phyloP scores from a whole-genome alignment of 129 eudicot genomes.

The Dittrichia graveolens region DNA sequence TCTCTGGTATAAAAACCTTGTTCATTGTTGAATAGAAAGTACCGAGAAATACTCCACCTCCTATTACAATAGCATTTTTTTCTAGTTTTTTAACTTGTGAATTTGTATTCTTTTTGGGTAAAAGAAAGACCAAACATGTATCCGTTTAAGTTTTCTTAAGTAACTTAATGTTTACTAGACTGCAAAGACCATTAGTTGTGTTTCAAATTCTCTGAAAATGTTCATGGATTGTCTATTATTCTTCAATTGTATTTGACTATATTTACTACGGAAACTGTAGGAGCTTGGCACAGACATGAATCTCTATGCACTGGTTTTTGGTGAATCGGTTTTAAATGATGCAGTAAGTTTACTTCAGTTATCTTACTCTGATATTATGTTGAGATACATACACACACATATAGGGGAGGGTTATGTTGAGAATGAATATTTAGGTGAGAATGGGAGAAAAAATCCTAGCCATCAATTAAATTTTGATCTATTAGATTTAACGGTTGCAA shows the following conservation, averaged over 20 bases:
- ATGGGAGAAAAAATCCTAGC: too few relatives aligned
- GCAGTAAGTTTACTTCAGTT: conserved; percentile 69
- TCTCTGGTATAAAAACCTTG: too few relatives aligned
- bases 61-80: too few relatives aligned
- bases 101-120: too few relatives aligned
- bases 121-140: too few relatives aligned
- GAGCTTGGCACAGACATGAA: conserved; percentile 96
- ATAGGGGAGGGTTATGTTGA: too few relatives aligned
- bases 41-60: too few relatives aligned
- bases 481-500: too few relatives aligned
- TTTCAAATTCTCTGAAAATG: neutral
- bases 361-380: conserved; percentile 18
- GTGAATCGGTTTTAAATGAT: conserved; percentile 98
- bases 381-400: conserved; percentile 9
- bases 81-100: too few relatives aligned
- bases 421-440: too few relatives aligned
- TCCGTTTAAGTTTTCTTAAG: neutral
- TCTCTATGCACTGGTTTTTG: conserved; percentile 97
- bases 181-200: conserved; percentile 8
- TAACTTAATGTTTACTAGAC: conserved; percentile 15
- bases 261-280: conserved; percentile 48
- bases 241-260: conserved; percentile 19
- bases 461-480: too few relatives aligned
- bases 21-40: too few relatives aligned
- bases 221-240: conserved; percentile 13